Percentiles rank a stretch among this genome's conserved stretches.
phyloP scores from a whole-genome alignment of 78 protist genomes.

The Guillardia theta region DNA sequence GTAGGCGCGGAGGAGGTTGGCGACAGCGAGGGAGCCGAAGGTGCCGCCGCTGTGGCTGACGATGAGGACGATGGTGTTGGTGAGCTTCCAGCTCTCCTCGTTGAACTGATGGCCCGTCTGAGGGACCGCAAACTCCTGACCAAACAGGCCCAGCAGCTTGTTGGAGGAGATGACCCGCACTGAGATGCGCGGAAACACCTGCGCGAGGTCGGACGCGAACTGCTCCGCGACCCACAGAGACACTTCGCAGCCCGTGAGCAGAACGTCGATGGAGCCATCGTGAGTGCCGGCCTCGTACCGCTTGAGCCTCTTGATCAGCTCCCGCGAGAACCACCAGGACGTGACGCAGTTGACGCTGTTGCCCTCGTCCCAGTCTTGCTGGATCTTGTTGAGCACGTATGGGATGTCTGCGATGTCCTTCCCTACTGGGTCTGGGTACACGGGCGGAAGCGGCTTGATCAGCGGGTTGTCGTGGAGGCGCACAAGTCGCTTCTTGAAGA shows the following conservation, averaged over 20 bases:
- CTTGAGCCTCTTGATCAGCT: neutral
- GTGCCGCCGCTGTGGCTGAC: slow-evolving; percentile 21
- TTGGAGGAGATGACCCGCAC: neutral
- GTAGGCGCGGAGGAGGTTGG: neutral
- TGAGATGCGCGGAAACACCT: neutral
- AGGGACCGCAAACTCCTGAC: neutral
- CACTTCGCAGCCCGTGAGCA: slow-evolving; percentile 33
- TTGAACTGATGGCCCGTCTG: neutral
- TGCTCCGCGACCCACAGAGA: slow-evolving; percentile 42
- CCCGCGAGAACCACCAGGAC: neutral
- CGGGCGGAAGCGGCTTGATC: neutral
- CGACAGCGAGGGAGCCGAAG: neutral
- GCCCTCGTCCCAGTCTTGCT: neutral
- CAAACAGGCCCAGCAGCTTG: slow-evolving; percentile 40
- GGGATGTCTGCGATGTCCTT: neutral
- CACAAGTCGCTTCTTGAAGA: neutral
- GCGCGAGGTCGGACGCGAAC: neutral
- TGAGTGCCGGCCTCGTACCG: neutral
- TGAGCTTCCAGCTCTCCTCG: neutral
- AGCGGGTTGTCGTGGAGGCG: neutral
- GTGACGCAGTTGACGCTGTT: neutral
- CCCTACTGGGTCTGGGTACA: neutral
- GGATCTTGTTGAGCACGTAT: neutral
- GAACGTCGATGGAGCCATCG: slow-evolving; percentile 28
- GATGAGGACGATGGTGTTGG: neutral